Base-by-base conservation (phyloP, 1,139 yeast species). In the Candida glucosophila region DNA sequence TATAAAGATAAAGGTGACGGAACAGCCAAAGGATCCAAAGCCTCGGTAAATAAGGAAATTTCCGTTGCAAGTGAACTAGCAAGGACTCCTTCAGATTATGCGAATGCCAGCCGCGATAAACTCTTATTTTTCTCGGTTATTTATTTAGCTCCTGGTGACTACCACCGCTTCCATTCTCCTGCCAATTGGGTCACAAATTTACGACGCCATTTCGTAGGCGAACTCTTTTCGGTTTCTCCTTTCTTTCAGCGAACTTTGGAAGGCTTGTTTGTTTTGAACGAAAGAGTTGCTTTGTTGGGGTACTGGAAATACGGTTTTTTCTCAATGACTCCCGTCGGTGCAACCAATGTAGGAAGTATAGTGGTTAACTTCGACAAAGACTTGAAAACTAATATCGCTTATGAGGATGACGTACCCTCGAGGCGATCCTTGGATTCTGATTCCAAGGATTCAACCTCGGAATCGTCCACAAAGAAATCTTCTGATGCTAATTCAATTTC, bases 281-380 rank as follows among this genome's bases (percentile, higher is more conserved):
- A 92, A 56, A 71, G 99, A 42, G 98, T 92, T 6, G 94, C 97
- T 0, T 61, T 92, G 26, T 67, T 92, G 33, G 99, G 99, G 2
- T 77, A 83, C 44, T 92, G 98, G 97, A 82, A 82, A 47, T 72
- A 90, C 51, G 99, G 99, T 0, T 92, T 92, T 48, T 90, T 90
- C 58, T 80, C 94, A 35, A 92, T 92, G 99, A 88, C 95, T 2
- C 97, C 98, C 0, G 98, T 92, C 7, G 99, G 99, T 14, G 99
- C 99, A 15, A 92, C 98, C 5, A 92, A 92, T 52, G 99, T 92
- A 20, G 99, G 99, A 12, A 80, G 94, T 43, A 90, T 92, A 39
- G 76, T 81, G 31, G 72, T 92, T 37, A 85, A 88, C 47, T 92
- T 92, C 44, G 99, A 92, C 55, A 79, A 81, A 53, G 90, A 85